Percentiles rank a stretch among this genome's conserved stretches.
phyloP scores from a whole-genome alignment of 495 filamentous ascomycete species.

The Haplographium delicatum region DNA sequence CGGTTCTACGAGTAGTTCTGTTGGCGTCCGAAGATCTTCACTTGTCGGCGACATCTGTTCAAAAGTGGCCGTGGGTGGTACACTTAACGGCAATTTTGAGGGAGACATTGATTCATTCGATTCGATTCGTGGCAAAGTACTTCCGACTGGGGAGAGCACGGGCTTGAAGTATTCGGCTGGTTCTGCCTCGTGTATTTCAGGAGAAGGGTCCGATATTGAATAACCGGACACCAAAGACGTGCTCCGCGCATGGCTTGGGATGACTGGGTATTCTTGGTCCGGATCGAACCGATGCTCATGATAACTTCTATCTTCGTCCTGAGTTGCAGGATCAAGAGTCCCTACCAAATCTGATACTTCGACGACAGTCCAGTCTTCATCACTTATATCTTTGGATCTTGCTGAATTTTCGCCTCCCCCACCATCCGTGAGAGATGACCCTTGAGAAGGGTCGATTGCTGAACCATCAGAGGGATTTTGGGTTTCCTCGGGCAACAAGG shows the following conservation, averaged over 20 bases:
- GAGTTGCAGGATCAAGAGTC: background rate
- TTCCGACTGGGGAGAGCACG: conserved; percentile 9
- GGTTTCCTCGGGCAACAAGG: no score
- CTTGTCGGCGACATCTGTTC: background rate
- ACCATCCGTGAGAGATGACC: no score
- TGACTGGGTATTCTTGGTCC: no score
- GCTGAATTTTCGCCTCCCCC: no score
- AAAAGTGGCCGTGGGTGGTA: background rate
- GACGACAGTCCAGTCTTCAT: background rate
- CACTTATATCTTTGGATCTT: background rate
- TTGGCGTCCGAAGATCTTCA: background rate
- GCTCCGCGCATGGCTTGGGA: no score
- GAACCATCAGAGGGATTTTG: no score
- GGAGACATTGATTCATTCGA: background rate
- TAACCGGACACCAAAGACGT: conserved; percentile 11
- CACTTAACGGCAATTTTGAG: background rate
- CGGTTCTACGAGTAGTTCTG: no score
- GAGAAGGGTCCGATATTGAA: conserved; percentile 8
- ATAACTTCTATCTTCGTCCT: background rate
- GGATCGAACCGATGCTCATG: no score
- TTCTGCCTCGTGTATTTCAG: conserved; percentile 14
- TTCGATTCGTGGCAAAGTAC: background rate
- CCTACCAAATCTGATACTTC: background rate
- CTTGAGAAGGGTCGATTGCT: no score
- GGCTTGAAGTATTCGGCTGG: conserved; percentile 14